These are phyloP conservation scores for Emericellopsis terricola DNA, from an alignment of 495 filamentous ascomycete species.

Conservation along the genomic window DNA sequence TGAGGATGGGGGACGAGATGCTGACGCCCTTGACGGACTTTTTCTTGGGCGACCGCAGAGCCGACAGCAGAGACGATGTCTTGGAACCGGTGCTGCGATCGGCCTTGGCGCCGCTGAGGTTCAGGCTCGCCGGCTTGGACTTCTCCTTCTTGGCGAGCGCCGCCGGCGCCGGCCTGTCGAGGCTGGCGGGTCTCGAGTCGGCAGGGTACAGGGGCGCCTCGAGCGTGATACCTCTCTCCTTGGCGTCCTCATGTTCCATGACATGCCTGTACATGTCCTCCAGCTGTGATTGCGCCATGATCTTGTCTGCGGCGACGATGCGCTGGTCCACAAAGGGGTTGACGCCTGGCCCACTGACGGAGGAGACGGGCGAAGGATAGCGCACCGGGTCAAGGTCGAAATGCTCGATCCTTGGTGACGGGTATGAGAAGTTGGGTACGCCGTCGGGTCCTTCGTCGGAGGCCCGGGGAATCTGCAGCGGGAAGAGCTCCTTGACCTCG, in stretches of 20 bases:
- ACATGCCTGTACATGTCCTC: constrained; percentile 82
- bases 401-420: constrained; percentile 23
- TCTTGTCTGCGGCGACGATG: constrained; percentile 53
- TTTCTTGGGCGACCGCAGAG: constrained; percentile 31
- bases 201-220: constrained; percentile 9
- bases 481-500: constrained; percentile 6
- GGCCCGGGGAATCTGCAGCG: constrained; percentile 6
- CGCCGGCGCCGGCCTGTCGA: constrained; percentile 6
- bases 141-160: constrained; percentile 12
- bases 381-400: constrained; percentile 3
- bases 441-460: constrained; percentile 4
- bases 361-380: constrained; percentile 18
- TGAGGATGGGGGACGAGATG: constrained; percentile 38
- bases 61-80: constrained; percentile 30
- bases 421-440: constrained; percentile 9
- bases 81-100: constrained; percentile 27
- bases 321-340: constrained; percentile 47
- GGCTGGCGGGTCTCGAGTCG: constrained; percentile 8
- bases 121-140: constrained; percentile 27
- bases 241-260: constrained; percentile 70
- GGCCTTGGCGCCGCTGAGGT: constrained; percentile 16
- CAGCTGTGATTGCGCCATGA: constrained; percentile 58
- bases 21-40: constrained; percentile 21
- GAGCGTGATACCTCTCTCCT: constrained; percentile 26
- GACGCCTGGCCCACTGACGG: constrained; percentile 3